Percentiles rank a stretch among this genome's conserved stretches.
Evolutionary conservation across 1,284 basidiomycete species (phyloP).

Genomic region (Inonotus hispidus): DNA sequence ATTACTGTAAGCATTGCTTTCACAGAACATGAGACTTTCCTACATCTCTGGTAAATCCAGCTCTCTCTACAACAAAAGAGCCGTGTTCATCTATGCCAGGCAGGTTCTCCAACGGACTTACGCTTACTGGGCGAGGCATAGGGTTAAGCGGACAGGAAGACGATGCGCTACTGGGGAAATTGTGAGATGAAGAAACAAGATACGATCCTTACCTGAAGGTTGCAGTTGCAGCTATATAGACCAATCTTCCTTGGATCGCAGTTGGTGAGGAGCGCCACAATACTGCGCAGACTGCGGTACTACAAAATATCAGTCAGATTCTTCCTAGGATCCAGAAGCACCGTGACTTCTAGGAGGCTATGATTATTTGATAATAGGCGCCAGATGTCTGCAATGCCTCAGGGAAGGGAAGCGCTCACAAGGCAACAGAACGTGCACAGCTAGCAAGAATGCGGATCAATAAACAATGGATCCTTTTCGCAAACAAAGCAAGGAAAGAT

Average conservation of each 20-base stretch:
- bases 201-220: background rate
- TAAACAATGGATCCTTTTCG: no score
- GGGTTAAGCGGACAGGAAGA: background rate
- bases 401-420: no score
- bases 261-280: background rate
- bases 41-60: background rate
- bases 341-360: no score
- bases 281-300: background rate
- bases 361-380: no score
- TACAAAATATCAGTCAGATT: no score
- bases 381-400: no score
- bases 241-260: background rate
- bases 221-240: background rate
- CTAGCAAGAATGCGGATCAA: no score
- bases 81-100: constrained; percentile 11
- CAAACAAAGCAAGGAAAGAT: background rate
- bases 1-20: background rate
- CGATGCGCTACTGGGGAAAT: no score
- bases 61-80: background rate
- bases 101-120: background rate
- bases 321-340: no score
- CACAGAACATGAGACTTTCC: background rate
- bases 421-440: no score
- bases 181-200: background rate
- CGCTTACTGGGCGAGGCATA: background rate